Conservation (phyloP, 1,284 basidiomycete genomes). For the Moesziomyces antarcticus region DNA sequence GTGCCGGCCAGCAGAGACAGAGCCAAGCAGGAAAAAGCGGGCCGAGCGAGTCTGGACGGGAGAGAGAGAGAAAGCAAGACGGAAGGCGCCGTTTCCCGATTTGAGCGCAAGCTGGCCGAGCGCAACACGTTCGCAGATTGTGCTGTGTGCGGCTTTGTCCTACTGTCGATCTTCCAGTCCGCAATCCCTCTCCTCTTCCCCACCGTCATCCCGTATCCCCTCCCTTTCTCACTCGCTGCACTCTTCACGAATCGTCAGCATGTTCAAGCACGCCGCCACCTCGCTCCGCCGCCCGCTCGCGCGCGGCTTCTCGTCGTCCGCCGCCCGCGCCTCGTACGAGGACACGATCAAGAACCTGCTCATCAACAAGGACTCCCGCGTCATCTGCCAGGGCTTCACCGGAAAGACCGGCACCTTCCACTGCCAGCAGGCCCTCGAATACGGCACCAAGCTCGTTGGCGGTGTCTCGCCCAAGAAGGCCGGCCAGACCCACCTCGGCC, state of each 20-base stretch:
- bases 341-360: slow-evolving; percentile 91
- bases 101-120: background rate
- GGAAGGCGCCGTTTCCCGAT: slow-evolving; percentile 6
- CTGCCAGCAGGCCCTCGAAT: slow-evolving; percentile 89
- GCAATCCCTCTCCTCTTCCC: slow-evolving; percentile 1
- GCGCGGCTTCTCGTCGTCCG: slow-evolving; percentile 50
- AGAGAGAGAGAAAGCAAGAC: background rate
- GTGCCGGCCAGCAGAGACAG: slow-evolving; percentile 2
- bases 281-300: slow-evolving; percentile 35
- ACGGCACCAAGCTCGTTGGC: slow-evolving; percentile 96
- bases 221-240: slow-evolving; percentile 4
- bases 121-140: slow-evolving; percentile 1
- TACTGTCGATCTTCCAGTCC: slow-evolving; percentile 8
- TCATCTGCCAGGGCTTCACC: slow-evolving; percentile 68
- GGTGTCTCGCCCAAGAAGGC: slow-evolving; percentile 98
- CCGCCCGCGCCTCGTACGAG: slow-evolving; percentile 73
- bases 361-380: slow-evolving; percentile 87
- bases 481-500: slow-evolving; percentile 91
- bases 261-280: slow-evolving; percentile 44
- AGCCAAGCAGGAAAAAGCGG: too few relatives aligned
- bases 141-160: background rate
- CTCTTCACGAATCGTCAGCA: slow-evolving; percentile 17
- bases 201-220: slow-evolving; percentile 10
- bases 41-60: background rate
- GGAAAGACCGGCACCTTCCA: slow-evolving; percentile 99